These are phyloP conservation scores for Thozetella sp. DNA, from an alignment of 495 filamentous ascomycete species.

Conservation along the genomic window DNA sequence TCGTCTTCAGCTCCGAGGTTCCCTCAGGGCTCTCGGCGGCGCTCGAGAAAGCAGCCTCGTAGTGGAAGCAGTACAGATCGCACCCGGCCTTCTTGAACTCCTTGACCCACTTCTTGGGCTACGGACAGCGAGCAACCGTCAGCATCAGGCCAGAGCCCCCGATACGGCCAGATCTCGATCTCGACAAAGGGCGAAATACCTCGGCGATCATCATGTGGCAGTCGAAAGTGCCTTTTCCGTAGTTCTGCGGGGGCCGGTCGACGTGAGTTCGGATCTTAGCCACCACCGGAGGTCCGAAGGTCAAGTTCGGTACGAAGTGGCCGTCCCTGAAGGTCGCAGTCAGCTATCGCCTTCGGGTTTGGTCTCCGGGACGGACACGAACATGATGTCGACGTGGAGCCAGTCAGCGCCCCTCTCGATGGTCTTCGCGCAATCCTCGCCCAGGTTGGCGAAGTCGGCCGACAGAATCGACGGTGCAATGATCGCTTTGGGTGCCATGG, in stretches of 20 bases:
- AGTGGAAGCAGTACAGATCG: slow-evolving; percentile 99
- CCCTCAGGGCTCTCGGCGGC: slow-evolving; percentile 79
- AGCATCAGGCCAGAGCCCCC: neutral
- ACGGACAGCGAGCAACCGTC: slow-evolving; percentile 6
- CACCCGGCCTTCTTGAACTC: slow-evolving; percentile 93
- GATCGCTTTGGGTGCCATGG: slow-evolving; percentile 86
- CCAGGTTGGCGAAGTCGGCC: slow-evolving; percentile 89
- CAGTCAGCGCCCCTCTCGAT: slow-evolving; percentile 87
- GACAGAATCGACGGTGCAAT: slow-evolving; percentile 97
- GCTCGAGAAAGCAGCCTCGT: slow-evolving; percentile 92
- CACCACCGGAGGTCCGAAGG: slow-evolving; percentile 91
- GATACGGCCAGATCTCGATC: neutral
- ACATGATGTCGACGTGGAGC: slow-evolving; percentile 90
- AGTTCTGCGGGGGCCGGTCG: slow-evolving; percentile 45
- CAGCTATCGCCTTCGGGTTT: neutral
- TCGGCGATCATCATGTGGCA: slow-evolving; percentile 99
- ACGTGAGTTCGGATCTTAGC: slow-evolving; percentile 89
- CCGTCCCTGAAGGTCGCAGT: slow-evolving; percentile 59
- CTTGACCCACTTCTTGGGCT: slow-evolving; percentile 98
- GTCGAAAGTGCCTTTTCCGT: slow-evolving; percentile 90
- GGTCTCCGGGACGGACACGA: slow-evolving; percentile 16
- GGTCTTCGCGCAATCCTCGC: slow-evolving; percentile 78
- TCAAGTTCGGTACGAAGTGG: slow-evolving; percentile 98
- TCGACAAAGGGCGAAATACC: slow-evolving; percentile 49
- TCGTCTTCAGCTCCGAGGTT: slow-evolving; percentile 66